Percentiles rank a stretch among this genome's conserved stretches.
phyloP scores from a whole-genome alignment of 805 yeast genomes.

The Lipomyces sp. region DNA sequence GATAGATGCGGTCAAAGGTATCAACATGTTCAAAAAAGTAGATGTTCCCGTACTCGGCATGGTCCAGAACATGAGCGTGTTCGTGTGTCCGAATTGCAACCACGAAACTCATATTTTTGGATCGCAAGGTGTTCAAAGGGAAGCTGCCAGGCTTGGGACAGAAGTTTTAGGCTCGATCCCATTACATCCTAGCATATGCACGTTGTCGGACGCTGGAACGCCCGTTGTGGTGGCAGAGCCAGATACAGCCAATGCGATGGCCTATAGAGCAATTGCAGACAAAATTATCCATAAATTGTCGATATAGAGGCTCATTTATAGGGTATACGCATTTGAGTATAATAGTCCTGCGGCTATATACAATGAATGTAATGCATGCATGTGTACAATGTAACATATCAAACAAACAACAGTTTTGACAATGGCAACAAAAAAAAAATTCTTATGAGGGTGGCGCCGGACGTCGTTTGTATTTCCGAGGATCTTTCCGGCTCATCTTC shows the following conservation, averaged over 20 bases:
- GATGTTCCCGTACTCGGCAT: slow-evolving; percentile 73
- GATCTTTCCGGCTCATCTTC: slow-evolving; percentile 51
- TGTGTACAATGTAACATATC: background rate
- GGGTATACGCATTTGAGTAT: background rate
- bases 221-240: slow-evolving; percentile 61
- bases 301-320: slow-evolving; percentile 9
- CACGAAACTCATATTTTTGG: slow-evolving; percentile 81
- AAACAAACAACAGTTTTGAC: background rate
- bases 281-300: slow-evolving; percentile 42
- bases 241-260: slow-evolving; percentile 47
- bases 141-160: slow-evolving; percentile 54
- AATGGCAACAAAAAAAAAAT: background rate
- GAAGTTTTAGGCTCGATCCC: slow-evolving; percentile 71
- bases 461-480: slow-evolving; percentile 47
- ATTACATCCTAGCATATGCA: slow-evolving; percentile 62
- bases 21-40: slow-evolving; percentile 75
- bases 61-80: slow-evolving; percentile 83
- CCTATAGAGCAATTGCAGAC: slow-evolving; percentile 58
- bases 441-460: background rate
- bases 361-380: background rate
- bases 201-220: slow-evolving; percentile 64
- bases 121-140: slow-evolving; percentile 58
- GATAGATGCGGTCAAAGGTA: slow-evolving; percentile 78
- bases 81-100: slow-evolving; percentile 72
- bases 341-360: slow-evolving; percentile 6